Percentiles rank a stretch among this genome's conserved stretches.
Evolutionary conservation across 176 grass and related monocot species (phyloP).

Genomic region (bread wheat (Triticum aestivum)): DNA sequence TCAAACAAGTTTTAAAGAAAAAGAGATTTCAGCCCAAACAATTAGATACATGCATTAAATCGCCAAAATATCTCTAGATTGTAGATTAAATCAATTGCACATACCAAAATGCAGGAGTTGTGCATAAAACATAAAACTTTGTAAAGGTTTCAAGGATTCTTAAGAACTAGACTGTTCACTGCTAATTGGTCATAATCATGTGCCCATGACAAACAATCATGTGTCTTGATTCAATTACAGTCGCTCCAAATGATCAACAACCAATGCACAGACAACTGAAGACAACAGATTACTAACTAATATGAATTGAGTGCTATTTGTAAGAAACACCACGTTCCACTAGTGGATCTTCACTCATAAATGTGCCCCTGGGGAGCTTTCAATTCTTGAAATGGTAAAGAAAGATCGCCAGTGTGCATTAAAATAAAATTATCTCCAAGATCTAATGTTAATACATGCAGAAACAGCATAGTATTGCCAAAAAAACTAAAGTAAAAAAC

Average conservation of each 20-base stretch:
- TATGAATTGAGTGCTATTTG: not conserved
- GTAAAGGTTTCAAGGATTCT: not conserved
- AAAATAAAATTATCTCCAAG: not conserved
- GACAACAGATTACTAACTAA: not conserved
- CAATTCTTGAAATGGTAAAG: constrained; percentile 24
- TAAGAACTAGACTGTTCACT: not conserved
- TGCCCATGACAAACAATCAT: not conserved
- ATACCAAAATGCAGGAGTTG: not conserved
- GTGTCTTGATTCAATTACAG: not conserved
- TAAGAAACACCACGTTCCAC: not conserved
- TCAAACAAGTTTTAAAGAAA: not conserved
- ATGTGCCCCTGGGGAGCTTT: not conserved
- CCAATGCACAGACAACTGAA: not conserved
- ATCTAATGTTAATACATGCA: not conserved
- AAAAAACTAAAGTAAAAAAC: not conserved
- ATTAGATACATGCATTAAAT: not conserved
- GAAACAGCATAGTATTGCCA: not conserved
- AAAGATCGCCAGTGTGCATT: not conserved
- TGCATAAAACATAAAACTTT: not conserved
- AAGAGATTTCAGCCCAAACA: not conserved
- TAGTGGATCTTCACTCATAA: not conserved
- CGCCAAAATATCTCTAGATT: not conserved
- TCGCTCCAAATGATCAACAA: not conserved
- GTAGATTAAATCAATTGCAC: constrained; percentile 5
- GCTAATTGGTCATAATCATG: not conserved